Base-by-base conservation (phyloP, 495 filamentous ascomycete genomes). In the Elaphomyces granulatus region DNA sequence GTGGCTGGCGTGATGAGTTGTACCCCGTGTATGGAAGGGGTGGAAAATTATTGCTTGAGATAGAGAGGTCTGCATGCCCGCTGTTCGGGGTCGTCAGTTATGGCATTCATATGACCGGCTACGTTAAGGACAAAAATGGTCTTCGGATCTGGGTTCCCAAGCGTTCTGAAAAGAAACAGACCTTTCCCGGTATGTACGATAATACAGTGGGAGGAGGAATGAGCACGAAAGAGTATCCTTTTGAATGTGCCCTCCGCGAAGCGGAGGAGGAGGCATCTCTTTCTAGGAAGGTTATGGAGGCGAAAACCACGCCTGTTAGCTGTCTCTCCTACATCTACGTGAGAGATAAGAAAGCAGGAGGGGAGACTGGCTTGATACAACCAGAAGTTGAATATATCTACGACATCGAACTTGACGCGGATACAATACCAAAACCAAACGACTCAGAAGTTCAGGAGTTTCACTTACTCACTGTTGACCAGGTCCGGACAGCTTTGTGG, bases 141-240 rank as follows among this genome's bases (percentile, higher is more conserved):
- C 58, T 92, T 20, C 76, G 77, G 46, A 71, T 99, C 26, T 94
- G 90, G 85, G 73, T 92, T 0, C 86, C 90, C 3, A 67, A 81
- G 35, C 66, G 90, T 8, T 70, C 84, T 17, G 66, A 63, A 32
- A 72, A 56, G 23, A 96, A 96, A 63, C 71, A 82, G 46, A 94
- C 86, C 0, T 96, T 86, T 47, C 77, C 79, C 2, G 68, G 79
- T 6, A 83, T 94, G 76, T 60, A 96, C 36, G 90, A 99, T 55
- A 99, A 99, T 52, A 82, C 83, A 2, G 92, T 94, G 3, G 90
- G 87, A 0, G 90, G 90, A 3, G 90, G 90, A 0, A 78, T 96
- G 51, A 74, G 78, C 46, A 80, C 83, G 0, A 76, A 77, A 15
- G 86, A 95, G 54, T 66, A 62, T 12, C 74, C 77, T 1, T 77